Percentiles rank a stretch among this genome's conserved stretches.
Conservation (phyloP, 441 rosid species). For the Metrosideros polymorpha region DNA sequence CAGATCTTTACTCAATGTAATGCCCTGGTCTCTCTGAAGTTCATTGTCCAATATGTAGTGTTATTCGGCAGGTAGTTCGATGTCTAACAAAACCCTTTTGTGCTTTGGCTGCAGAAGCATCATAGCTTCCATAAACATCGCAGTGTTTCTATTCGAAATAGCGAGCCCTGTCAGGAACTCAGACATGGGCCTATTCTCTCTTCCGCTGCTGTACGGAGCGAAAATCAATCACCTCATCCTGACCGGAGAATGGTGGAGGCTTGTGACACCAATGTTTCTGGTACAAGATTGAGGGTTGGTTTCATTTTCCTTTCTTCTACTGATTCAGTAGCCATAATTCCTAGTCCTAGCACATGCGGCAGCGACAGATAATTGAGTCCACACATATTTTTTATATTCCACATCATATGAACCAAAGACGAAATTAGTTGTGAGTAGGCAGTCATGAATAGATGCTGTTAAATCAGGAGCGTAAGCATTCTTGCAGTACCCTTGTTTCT, state of each 20-base stretch:
- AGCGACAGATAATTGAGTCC: background rate
- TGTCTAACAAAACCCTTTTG: background rate
- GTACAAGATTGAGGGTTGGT: slow-evolving; percentile 88
- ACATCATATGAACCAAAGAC: background rate
- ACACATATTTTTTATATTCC: background rate
- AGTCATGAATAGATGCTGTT: background rate
- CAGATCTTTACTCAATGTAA: slow-evolving; percentile 63
- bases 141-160: slow-evolving; percentile 69
- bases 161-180: slow-evolving; percentile 65
- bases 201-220: slow-evolving; percentile 71
- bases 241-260: slow-evolving; percentile 96
- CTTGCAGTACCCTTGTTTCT: background rate
- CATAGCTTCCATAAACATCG: slow-evolving; percentile 66
- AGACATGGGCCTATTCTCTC: slow-evolving; percentile 50
- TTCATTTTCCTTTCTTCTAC: slow-evolving; percentile 40
- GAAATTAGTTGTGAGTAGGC: background rate
- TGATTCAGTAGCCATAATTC: slow-evolving; percentile 9
- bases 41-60: background rate
- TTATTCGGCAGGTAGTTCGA: background rate
- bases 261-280: slow-evolving; percentile 96
- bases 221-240: slow-evolving; percentile 79
- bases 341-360: background rate
- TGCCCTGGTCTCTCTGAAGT: background rate
- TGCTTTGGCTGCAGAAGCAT: slow-evolving; percentile 40
- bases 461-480: background rate